Evolutionary conservation across 306 rosid species (phyloP), one percentile per base, ranked within the genome.

Genomic region (Dalbergia cochinchinensis): DNA sequence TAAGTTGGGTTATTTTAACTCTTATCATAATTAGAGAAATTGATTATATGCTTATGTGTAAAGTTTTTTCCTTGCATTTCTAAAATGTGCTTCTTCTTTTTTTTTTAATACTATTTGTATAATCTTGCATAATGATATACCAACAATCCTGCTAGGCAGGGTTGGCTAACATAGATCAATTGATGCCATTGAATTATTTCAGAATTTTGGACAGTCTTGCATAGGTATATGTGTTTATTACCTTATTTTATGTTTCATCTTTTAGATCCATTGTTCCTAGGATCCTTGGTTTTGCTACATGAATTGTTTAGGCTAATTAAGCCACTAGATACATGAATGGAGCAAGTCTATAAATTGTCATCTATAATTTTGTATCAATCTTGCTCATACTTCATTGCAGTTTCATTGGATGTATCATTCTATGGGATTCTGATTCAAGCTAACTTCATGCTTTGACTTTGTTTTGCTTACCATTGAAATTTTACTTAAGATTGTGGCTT

Each of bases 361-460:
- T 54, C 12, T 66, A 35, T 3, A 22, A 35, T 61, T 70, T 47
- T 48, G 65, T 20, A 42, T 8, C 74, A 55, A 6, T 80, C 22
- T 65, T 65, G 63, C 14, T 63, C 3, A 63, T 63, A n/a, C 55
- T 26, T 37, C 13, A 11, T 37, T 76, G 34, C 65, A 7, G 69
- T 76, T 76, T 60, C 63, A 9, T 82, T 31, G 39, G 45, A 4
- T 35, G 41, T 33, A 42, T 57, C 26, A 45, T 74, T 74, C 22
- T 20, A 14, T 58, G 65, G 37, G 71, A 57, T 66, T 80, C 26
- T 26, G 10, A 53, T 4, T 26, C n/a, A n/a, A n/a, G n/a, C 50
- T 65, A 54, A 65, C 35, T 18, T n/a, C 55, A 19, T 74, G 54
- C 68, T 65, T 12, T 8, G 15, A 61, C 50, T 83, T 78, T 78